These are phyloP conservation scores for Chenopodium suecicum DNA, from an alignment of 148 eudicot genomes.

Conservation along the genomic window DNA sequence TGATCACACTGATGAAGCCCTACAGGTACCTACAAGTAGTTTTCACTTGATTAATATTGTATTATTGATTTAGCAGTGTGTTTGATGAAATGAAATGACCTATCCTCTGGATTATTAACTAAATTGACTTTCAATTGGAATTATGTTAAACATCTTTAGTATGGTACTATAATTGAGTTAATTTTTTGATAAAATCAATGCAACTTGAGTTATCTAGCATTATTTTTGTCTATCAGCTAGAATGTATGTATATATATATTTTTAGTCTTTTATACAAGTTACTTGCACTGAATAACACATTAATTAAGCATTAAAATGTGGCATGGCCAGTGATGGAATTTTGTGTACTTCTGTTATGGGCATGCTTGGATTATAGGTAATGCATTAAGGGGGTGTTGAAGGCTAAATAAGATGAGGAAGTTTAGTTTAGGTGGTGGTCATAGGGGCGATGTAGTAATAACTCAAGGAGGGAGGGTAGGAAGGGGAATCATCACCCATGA, in stretches of 20 bases:
- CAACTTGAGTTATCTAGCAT: neutral
- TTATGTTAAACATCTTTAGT: neutral
- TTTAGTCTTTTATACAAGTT: neutral
- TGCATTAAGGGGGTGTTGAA: no score
- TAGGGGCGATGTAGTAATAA: no score
- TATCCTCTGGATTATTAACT: neutral
- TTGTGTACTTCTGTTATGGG: neutral
- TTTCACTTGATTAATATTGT: neutral
- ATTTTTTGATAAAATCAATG: neutral
- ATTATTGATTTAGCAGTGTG: neutral
- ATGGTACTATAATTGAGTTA: neutral
- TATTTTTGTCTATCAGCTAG: neutral
- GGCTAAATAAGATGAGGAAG: no score
- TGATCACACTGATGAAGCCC: conserved; percentile 77
- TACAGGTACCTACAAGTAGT: conserved; percentile 50
- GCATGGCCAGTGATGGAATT: neutral
- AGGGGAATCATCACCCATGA: no score
- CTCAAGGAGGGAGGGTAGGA: no score
- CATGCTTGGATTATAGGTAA: no score
- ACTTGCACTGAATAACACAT: neutral
- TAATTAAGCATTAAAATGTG: neutral
- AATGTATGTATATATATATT: neutral
- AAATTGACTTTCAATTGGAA: neutral
- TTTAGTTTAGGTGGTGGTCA: no score
- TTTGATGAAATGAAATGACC: neutral